A percentile compares a stretch with the other conserved stretches of the same genome.
phyloP scores from a whole-genome alignment of 345 rosid genomes.

The Ricinus communis region DNA sequence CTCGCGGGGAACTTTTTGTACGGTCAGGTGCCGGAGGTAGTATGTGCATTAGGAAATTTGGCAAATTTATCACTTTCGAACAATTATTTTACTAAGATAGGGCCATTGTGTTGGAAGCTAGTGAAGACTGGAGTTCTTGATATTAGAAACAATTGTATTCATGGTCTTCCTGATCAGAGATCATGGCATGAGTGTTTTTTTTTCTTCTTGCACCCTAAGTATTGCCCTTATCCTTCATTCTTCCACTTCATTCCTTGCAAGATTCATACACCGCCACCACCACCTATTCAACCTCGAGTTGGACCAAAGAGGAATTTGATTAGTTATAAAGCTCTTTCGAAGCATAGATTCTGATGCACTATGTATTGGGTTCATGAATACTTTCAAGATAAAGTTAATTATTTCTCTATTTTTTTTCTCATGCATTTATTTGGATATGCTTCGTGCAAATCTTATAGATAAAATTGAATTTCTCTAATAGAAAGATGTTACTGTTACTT shows the following conservation, averaged over 20 bases:
- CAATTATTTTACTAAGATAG: slow-evolving; percentile 39
- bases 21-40: slow-evolving; percentile 41
- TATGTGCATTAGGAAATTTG: slow-evolving; percentile 31
- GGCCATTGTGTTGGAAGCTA: slow-evolving; percentile 39
- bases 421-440: too few species aligned
- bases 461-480: too few species aligned
- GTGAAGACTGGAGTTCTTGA: slow-evolving; percentile 32
- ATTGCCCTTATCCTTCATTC: slow-evolving; percentile 21
- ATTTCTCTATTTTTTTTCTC: too few species aligned
- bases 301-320: slow-evolving; percentile 22
- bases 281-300: not conserved
- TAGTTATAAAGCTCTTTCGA: slow-evolving; percentile 27
- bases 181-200: slow-evolving; percentile 29
- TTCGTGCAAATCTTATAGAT: too few species aligned
- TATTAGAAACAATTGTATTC: slow-evolving; percentile 41
- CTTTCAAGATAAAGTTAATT: not conserved
- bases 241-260: slow-evolving; percentile 35
- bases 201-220: slow-evolving; percentile 25
- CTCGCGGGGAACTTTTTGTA: slow-evolving; percentile 40
- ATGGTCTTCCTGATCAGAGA: slow-evolving; percentile 39
- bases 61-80: slow-evolving; percentile 34
- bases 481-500: too few species aligned
- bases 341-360: slow-evolving; percentile 4
- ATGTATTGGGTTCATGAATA: not conserved
- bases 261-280: not conserved